Evolutionary conservation across 768 basidiomycete genomes (phyloP), one percentile per base, ranked within the genome.

Genomic region (Crucibulum laeve): DNA sequence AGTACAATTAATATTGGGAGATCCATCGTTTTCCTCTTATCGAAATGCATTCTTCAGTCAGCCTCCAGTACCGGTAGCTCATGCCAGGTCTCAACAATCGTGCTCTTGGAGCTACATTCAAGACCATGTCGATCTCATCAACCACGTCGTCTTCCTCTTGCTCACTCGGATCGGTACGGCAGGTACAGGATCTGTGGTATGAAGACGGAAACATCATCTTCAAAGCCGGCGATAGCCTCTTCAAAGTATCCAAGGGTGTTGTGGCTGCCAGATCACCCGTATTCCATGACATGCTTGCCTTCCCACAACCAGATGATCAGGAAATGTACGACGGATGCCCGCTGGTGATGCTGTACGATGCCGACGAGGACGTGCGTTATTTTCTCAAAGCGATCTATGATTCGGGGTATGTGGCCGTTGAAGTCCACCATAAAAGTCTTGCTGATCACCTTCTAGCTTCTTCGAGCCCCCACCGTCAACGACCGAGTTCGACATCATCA

Each of bases 201-300:
- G 57, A 61, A 14, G 85, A 51, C 61, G 67, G 68, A 4, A 68
- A 66, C 41, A 54, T 71, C 40, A 63, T 70, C 17, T 56, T 71
- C 11, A 56, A 65, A 43, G 66, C 61, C 6, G 61, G 62, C 41
- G 50, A 57, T 33, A 58, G 54, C 11, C 55, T 59, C 5, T 72
- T 69, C 52, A 57, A 59, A 17, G 49, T 72, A 28, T 62, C 63
- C 39, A 53, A 60, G n/a, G 65, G 66, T 4, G 49, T 69, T 7
- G 48, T 71, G 13, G 54, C 63, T 4, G 53, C 59, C 4, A 53
- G 62, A 24, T 67, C 66, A 2, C 49, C 58, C 8, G 67, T 70
- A 10, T 70, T 70, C 45, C 54, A 55, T 8, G 64, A 66, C 41
- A 70, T 72, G 68, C 53, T 70, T 5, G 55, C 53, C 5, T 57